Conservation (phyloP, 768 basidiomycete genomes). For the Lactifluus pinguis region DNA sequence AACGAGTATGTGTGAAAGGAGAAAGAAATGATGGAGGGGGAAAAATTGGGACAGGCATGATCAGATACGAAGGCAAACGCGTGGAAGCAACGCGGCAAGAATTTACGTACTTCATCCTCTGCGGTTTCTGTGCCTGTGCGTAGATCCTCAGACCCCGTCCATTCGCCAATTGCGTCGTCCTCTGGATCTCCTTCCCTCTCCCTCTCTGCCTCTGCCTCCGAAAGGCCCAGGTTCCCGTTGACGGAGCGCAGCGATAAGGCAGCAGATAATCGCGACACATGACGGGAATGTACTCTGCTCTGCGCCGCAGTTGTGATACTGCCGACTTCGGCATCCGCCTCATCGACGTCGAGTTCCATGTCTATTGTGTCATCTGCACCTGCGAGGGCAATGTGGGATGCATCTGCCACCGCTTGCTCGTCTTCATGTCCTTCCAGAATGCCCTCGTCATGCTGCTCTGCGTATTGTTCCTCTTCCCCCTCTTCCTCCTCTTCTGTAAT, state of each 20-base stretch:
- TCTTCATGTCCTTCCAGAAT: conserved; percentile 24
- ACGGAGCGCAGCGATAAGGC: conserved; percentile 58
- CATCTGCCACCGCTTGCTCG: conserved; percentile 5
- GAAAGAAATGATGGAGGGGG: not conserved
- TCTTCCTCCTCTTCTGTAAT: conserved; percentile 65
- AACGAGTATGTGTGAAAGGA: not conserved
- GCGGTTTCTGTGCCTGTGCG: conserved; percentile 39
- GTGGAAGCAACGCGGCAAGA: conserved; percentile 14
- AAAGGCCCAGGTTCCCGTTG: conserved; percentile 32
- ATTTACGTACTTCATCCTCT: conserved; percentile 55
- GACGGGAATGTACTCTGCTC: conserved; percentile 55
- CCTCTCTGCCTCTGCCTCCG: conserved; percentile 21
- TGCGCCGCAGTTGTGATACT: conserved; percentile 39
- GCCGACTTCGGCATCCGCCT: conserved; percentile 32
- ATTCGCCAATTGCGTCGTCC: conserved; percentile 50
- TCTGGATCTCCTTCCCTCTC: conserved; percentile 24
- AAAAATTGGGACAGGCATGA: not conserved
- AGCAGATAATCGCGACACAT: conserved; percentile 58
- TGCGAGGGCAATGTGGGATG: conserved; percentile 6
- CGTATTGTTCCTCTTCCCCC: conserved; percentile 21
- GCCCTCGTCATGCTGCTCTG: not conserved
- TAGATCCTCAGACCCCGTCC: conserved; percentile 78
- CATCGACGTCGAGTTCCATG: conserved; percentile 23
- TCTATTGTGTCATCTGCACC: conserved; percentile 17
- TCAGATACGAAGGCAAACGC: conserved; percentile 1